Percentiles rank a stretch among this genome's conserved stretches.
phyloP scores from a whole-genome alignment of 1,139 yeast genomes.

The Saccharomyces hybrid region DNA sequence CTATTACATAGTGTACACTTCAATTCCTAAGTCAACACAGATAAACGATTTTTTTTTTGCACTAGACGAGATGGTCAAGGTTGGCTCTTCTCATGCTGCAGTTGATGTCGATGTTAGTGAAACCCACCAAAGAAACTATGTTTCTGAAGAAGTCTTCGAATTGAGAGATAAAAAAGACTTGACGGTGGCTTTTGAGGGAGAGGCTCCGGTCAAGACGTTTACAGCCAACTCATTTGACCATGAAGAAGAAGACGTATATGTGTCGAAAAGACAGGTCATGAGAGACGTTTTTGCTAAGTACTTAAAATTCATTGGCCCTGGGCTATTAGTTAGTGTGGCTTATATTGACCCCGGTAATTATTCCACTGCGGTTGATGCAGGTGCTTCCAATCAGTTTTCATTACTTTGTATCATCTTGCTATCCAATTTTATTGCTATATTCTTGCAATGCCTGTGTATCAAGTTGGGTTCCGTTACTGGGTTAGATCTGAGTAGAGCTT shows the following conservation, averaged over 20 bases:
- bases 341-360: conserved; percentile 86
- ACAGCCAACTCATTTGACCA: neutral
- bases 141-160: neutral
- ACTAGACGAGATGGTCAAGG: neutral
- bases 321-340: conserved; percentile 68
- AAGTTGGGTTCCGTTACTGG: conserved; percentile 80
- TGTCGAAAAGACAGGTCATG: neutral
- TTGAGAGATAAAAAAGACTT: neutral
- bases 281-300: conserved; percentile 38
- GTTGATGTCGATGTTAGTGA: neutral
- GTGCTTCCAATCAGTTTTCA: conserved; percentile 58
- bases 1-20: no score
- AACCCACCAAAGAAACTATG: neutral
- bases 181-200: neutral
- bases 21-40: no score
- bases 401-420: conserved; percentile 58
- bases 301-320: conserved; percentile 64
- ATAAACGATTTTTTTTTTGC: no score
- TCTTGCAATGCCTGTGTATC: conserved; percentile 63
- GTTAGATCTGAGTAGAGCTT: conserved; percentile 62
- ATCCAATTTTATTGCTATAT: conserved; percentile 66
- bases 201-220: neutral
- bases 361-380: conserved; percentile 72
- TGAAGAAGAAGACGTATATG: neutral
- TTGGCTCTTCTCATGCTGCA: neutral